Conservation (phyloP, 805 yeast species). For the Saccharomycopsis olivae region DNA sequence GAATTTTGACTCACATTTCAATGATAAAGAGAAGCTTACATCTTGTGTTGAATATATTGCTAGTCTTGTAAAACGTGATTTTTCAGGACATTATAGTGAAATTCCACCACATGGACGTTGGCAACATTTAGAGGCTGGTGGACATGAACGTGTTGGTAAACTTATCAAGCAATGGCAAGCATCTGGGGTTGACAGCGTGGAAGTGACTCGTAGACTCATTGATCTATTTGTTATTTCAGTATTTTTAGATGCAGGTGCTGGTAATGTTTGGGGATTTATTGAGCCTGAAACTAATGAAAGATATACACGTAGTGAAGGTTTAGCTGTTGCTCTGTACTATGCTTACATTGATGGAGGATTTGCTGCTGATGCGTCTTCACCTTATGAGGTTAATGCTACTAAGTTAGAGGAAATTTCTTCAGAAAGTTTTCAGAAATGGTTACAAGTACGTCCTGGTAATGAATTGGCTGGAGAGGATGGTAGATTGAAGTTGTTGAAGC, state of each 20-base stretch:
- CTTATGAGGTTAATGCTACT: constrained; percentile 34
- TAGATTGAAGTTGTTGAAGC: constrained; percentile 34
- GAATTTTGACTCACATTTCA: constrained; percentile 37
- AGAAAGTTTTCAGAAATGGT: constrained; percentile 29
- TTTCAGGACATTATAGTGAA: constrained; percentile 29
- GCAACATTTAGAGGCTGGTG: constrained; percentile 50
- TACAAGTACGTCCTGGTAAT: constrained; percentile 39
- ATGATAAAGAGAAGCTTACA: constrained; percentile 25
- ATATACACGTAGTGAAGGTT: constrained; percentile 45
- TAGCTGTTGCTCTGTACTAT: constrained; percentile 50
- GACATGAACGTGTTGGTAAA: constrained; percentile 30
- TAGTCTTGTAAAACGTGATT: constrained; percentile 35
- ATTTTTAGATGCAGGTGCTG: constrained; percentile 60
- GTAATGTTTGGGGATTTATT: constrained; percentile 41
- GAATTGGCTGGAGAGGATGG: constrained; percentile 48
- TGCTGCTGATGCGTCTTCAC: constrained; percentile 27
- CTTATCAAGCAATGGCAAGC: constrained; percentile 31
- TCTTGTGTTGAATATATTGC: constrained; percentile 36
- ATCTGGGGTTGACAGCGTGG: constrained; percentile 27
- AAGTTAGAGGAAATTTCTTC: constrained; percentile 29
- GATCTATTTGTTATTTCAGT: constrained; percentile 54
- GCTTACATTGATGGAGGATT: constrained; percentile 42
- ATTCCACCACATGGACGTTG: constrained; percentile 64
- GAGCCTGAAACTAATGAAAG: constrained; percentile 28
- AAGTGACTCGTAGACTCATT: constrained; percentile 41